Base-by-base conservation (phyloP, 495 filamentous ascomycete genomes). In the Amorphotheca resinae region DNA sequence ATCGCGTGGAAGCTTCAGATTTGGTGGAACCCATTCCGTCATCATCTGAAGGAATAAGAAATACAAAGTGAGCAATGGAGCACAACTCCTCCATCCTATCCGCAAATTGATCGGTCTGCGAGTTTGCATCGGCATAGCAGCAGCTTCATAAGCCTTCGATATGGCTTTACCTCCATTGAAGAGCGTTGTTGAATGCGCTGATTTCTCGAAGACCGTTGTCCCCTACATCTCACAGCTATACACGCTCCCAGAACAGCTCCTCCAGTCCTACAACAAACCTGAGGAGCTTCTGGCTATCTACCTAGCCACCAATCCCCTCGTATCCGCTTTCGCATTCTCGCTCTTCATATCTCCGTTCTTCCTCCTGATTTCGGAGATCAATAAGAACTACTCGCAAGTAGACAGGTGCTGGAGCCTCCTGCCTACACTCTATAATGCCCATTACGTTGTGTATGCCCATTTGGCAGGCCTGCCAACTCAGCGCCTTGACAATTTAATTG, bases 301-400 rank as follows among this genome's bases (percentile, higher is more conserved):
- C 51, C 60, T 86, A 22, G 70, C 74, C 22, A 95, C 88, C 22
- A 99, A 99, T 59, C 93, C 93, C 1, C 56, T 94, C 21, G 69
- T 94, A 8, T 75, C 74, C 2, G 86, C 80, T 15, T 66, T 91
- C 49, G 80, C 76, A 1, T 67, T 93, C 48, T 75, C 82, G 2
- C 54, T 89, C 12, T 64, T 76, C 23, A 52, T 89, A 8, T 76
- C 79, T 18, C 71, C 68, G 1, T 44, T 87, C 4, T 81, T 89
- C 47, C 66, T 95, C 21, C 45, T 89, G 22, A 63, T 71, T 2
- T 78, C 83, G 21, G 91, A 96, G 60, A 62, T 88, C 62, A 95
- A 84, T 60, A 73, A 74, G 38, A 96, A 99, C 63, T 95, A 84
- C 62, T 93, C 85, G 6, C 89, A 96, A 60, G 80, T 99, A 8